Percentiles rank a stretch among this genome's conserved stretches.
Evolutionary conservation across 768 basidiomycete species (phyloP).

Genomic region (Lyophyllum shimeji): DNA sequence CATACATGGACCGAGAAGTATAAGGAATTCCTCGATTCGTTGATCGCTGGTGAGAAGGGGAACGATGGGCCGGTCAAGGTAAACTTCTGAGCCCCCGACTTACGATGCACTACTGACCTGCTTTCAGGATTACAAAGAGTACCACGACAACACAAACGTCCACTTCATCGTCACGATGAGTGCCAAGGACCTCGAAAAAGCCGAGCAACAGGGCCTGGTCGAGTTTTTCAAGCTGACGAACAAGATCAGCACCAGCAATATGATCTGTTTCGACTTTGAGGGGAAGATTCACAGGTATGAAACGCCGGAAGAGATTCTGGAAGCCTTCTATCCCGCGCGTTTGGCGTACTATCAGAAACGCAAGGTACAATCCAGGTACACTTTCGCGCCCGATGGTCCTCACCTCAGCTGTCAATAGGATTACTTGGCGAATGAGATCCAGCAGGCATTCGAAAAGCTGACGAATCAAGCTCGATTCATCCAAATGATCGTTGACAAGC

Average conservation of each 20-base stretch:
- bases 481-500: constrained; percentile 88
- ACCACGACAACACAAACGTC: constrained; percentile 90
- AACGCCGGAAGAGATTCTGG: constrained; percentile 86
- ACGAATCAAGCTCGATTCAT: constrained; percentile 97
- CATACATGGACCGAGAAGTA: constrained; percentile 93
- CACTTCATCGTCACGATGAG: constrained; percentile 85
- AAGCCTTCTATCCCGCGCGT: constrained; percentile 89
- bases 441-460: constrained; percentile 77
- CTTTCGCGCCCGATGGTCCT: neutral
- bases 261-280: constrained; percentile 98
- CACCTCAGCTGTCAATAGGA: constrained; percentile 50
- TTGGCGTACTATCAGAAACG: constrained; percentile 93
- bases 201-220: constrained; percentile 83
- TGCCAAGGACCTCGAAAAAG: constrained; percentile 79
- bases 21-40: constrained; percentile 87
- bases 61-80: constrained; percentile 79
- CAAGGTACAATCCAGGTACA: constrained; percentile 61
- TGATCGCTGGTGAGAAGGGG: constrained; percentile 81
- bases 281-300: constrained; percentile 95
- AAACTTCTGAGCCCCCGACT: constrained; percentile 5
- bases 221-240: constrained; percentile 90
- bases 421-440: constrained; percentile 78
- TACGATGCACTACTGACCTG: neutral
- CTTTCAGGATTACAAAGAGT: constrained; percentile 91
- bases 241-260: constrained; percentile 89